Evolutionary conservation across 169 alveolate species (phyloP).

Genomic region (Neospora caninum): DNA sequence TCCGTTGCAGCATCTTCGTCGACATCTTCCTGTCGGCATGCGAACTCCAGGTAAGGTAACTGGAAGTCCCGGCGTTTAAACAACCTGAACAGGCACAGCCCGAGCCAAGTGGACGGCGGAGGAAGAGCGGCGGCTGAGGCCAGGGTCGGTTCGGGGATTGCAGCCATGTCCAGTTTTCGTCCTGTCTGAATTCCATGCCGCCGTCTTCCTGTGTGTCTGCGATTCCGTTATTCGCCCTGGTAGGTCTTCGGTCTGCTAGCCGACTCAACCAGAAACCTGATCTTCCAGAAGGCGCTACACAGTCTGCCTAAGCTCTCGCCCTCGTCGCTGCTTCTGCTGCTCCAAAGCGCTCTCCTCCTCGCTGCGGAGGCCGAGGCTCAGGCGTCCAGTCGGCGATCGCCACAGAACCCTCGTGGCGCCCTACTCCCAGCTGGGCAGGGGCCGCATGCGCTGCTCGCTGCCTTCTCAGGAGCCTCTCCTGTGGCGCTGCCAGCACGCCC

Average conservation of each 20-base stretch:
- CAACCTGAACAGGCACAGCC: too few species aligned
- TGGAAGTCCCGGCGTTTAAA: too few species aligned
- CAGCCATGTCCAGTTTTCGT: too few species aligned
- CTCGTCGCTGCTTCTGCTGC: neutral
- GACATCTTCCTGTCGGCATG: neutral
- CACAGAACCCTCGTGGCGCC: neutral
- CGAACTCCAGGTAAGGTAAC: slow-evolving; percentile 2
- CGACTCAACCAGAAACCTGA: neutral
- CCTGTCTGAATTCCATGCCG: neutral
- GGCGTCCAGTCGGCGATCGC: neutral
- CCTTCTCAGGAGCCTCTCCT: too few species aligned
- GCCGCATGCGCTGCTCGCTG: too few species aligned
- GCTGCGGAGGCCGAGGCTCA: neutral
- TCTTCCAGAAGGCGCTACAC: neutral
- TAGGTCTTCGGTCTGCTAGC: neutral
- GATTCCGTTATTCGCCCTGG: neutral
- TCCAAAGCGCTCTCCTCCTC: neutral
- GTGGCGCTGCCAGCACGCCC: too few species aligned
- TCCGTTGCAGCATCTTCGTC: neutral
- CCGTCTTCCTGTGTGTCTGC: neutral
- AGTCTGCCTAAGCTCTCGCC: neutral
- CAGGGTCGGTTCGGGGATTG: too few species aligned
- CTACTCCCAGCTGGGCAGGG: neutral
- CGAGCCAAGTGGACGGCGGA: too few species aligned
- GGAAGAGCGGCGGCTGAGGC: too few species aligned